Conservation (phyloP, 129 eudicot genomes). For the Tagetes patula region DNA sequence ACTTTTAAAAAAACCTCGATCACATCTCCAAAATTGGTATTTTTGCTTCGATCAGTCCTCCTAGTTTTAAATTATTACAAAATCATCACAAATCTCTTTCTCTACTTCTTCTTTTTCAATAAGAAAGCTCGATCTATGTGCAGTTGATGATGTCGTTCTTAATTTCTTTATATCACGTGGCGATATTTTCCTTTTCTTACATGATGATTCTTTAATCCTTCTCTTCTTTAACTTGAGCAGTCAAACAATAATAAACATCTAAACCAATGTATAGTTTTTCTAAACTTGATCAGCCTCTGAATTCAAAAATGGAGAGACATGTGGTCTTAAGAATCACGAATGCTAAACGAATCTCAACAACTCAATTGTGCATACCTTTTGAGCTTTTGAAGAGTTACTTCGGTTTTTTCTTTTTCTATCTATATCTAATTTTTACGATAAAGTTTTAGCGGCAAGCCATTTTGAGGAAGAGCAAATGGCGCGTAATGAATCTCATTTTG, state of each 20-base stretch:
- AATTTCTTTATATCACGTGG: too few relatives aligned
- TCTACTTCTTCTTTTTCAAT: conserved; percentile 6
- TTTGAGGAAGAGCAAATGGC: conserved; percentile 96
- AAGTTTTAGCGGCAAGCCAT: conserved; percentile 77
- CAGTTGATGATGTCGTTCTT: conserved; percentile 3
- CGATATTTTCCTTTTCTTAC: background rate
- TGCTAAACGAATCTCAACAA: background rate
- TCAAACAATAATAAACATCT: background rate
- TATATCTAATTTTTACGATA: conserved; percentile 37
- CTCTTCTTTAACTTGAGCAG: background rate
- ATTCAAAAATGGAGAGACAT: background rate
- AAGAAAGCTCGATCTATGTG: conserved; percentile 48
- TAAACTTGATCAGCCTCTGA: background rate
- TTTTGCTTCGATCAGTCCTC: conserved; percentile 23
- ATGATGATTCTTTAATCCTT: conserved; percentile 19
- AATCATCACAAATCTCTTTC: conserved; percentile 27
- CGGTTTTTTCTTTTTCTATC: background rate
- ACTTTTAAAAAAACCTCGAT: conserved; percentile 36
- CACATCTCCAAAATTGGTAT: conserved; percentile 14
- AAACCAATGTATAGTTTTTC: background rate
- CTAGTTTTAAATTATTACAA: conserved; percentile 32
- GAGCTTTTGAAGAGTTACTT: too few relatives aligned
- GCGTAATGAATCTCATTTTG: conserved; percentile 89
- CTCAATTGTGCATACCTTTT: background rate
- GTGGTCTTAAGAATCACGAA: background rate